These are phyloP conservation scores for Limnanthes douglasii DNA, from an alignment of 345 rosid species.

Conservation along the genomic window DNA sequence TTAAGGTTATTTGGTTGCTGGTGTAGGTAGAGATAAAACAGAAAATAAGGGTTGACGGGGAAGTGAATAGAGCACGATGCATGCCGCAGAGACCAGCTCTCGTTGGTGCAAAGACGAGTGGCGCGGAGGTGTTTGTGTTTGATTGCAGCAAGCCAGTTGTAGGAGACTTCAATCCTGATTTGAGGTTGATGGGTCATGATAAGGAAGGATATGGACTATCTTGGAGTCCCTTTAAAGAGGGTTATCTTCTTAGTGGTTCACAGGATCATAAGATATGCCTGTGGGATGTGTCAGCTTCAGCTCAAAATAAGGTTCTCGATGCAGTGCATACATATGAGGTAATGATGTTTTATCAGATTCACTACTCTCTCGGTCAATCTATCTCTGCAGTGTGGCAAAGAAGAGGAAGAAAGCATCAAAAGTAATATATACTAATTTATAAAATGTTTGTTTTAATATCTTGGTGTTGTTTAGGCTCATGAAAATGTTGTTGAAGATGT, in stretches of 20 bases:
- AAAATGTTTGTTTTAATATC: neutral
- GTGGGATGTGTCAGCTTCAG: constrained; percentile 63
- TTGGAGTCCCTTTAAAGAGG: constrained; percentile 80
- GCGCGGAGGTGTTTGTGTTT: constrained; percentile 64
- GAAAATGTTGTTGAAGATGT: constrained; percentile 68
- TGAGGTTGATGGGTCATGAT: constrained; percentile 78
- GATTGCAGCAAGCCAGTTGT: constrained; percentile 31
- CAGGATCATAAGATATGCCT: constrained; percentile 73
- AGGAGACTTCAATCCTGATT: constrained; percentile 55
- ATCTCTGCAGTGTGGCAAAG: too few relatives aligned
- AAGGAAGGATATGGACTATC: constrained; percentile 91
- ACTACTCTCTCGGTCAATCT: neutral
- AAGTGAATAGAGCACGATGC: constrained; percentile 80
- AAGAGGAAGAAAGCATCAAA: too few relatives aligned
- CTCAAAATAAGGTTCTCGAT: constrained; percentile 43
- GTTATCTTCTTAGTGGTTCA: constrained; percentile 84
- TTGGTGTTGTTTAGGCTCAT: constrained; percentile 40
- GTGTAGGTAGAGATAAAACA: constrained; percentile 65
- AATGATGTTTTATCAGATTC: constrained; percentile 1
- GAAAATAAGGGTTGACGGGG: constrained; percentile 75
- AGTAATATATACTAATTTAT: too few relatives aligned
- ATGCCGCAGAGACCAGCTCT: constrained; percentile 75
- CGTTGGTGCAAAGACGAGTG: constrained; percentile 72
- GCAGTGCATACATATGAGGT: constrained; percentile 68
- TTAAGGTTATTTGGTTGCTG: neutral